These are phyloP conservation scores for Spergularia bocconei DNA, from an alignment of 148 eudicot species.

Conservation along the genomic window DNA sequence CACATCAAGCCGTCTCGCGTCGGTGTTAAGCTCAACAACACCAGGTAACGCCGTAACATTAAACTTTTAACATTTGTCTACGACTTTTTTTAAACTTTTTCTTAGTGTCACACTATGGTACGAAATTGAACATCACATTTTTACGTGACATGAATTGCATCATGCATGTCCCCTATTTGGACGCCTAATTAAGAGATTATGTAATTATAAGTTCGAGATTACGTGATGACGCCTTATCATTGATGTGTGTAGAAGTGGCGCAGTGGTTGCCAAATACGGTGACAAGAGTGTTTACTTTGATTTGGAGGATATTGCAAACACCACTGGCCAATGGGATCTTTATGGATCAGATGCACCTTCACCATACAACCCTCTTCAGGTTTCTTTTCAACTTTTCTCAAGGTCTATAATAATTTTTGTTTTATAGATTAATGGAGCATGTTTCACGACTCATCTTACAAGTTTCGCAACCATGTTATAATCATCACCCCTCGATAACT, in stretches of 20 bases:
- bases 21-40: constrained; percentile 37
- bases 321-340: constrained; percentile 98
- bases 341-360: constrained; percentile 99
- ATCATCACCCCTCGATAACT: too few species aligned
- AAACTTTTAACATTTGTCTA: too few species aligned
- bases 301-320: constrained; percentile 90
- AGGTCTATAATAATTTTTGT: not conserved
- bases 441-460: not conserved
- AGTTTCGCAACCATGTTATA: too few species aligned
- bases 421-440: not conserved
- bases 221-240: not conserved
- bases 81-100: too few species aligned
- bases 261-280: constrained; percentile 88
- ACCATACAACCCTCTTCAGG: constrained; percentile 97
- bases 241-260: constrained; percentile 45
- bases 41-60: constrained; percentile 34
- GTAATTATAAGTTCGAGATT: not conserved
- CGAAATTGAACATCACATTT: too few species aligned
- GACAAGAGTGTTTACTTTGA: constrained; percentile 98
- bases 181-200: too few species aligned
- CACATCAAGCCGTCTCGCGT: constrained; percentile 49
- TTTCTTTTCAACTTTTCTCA: not conserved
- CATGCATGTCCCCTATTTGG: too few species aligned
- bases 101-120: too few species aligned
- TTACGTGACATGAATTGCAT: too few species aligned